phyloP scores from a whole-genome alignment of 23 red algal species.

The Gracilaria domingensis region DNA sequence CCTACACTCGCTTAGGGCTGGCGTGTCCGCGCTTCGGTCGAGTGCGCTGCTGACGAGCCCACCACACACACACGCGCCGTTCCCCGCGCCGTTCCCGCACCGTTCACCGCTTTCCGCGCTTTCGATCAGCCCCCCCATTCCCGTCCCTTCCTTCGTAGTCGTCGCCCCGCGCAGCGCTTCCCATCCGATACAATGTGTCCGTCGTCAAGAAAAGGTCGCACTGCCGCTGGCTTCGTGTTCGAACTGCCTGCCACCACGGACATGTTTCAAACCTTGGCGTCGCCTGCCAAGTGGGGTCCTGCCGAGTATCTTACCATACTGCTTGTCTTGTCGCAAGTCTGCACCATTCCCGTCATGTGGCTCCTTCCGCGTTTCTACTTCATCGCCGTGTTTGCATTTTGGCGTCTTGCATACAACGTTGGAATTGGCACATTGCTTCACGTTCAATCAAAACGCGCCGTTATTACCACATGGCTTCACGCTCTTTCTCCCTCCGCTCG shows the following conservation, averaged over 20 bases:
- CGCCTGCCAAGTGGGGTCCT: constrained; percentile 64
- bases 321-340: constrained; percentile 23
- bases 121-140: too few relatives aligned
- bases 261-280: constrained; percentile 74
- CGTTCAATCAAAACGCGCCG: constrained; percentile 51
- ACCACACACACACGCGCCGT: too few relatives aligned
- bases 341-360: constrained; percentile 30
- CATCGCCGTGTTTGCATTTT: constrained; percentile 83
- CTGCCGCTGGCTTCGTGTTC: constrained; percentile 33
- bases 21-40: too few relatives aligned
- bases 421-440: constrained; percentile 79
- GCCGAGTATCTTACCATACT: constrained; percentile 66
- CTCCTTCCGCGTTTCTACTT: constrained; percentile 55
- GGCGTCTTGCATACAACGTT: constrained; percentile 92
- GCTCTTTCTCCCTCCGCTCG: constrained; percentile 43
- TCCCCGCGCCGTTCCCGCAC: too few relatives aligned
- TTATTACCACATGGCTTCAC: constrained; percentile 65
- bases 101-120: too few relatives aligned
- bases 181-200: not conserved
- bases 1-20: too few relatives aligned
- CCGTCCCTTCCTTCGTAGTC: too few relatives aligned
- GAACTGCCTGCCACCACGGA: constrained; percentile 63
- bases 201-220: not conserved
- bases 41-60: too few relatives aligned
- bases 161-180: not conserved